Evolutionary conservation across 78 protist genomes (phyloP).

Genomic region (Cavenderia fasciculata): DNA sequence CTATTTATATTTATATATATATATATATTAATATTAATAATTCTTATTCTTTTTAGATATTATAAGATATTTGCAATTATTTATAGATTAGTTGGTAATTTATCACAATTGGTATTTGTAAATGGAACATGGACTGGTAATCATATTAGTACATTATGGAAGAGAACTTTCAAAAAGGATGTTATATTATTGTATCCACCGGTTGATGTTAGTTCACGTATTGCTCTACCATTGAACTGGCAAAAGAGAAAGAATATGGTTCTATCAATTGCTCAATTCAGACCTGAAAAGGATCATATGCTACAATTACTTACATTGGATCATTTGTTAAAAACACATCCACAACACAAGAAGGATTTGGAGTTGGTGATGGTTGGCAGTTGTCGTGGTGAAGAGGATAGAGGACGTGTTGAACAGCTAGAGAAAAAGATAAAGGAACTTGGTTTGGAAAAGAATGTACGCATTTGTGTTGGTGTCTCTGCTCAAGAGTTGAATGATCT

Average conservation of each 20-base stretch:
- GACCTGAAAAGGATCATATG: constrained; percentile 94
- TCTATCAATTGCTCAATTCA: constrained; percentile 91
- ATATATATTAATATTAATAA: neutral
- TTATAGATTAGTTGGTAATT: constrained; percentile 81
- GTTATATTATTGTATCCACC: constrained; percentile 44
- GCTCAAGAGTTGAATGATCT: constrained; percentile 8
- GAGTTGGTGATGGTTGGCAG: constrained; percentile 85
- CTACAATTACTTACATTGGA: constrained; percentile 85
- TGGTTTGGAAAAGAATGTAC: constrained; percentile 21
- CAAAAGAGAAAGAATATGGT: constrained; percentile 64
- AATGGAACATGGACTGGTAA: constrained; percentile 95
- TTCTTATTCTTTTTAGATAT: constrained; percentile 35
- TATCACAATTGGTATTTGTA: constrained; percentile 76
- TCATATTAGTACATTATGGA: constrained; percentile 86
- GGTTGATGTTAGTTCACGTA: constrained; percentile 42
- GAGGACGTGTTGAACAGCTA: constrained; percentile 75
- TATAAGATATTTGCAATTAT: constrained; percentile 84
- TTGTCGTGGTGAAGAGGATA: constrained; percentile 86
- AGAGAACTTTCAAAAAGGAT: neutral
- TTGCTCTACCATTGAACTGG: constrained; percentile 48
- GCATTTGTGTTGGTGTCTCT: constrained; percentile 36
- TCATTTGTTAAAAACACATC: constrained; percentile 29
- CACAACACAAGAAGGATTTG: constrained; percentile 36
- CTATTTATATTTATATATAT: neutral
- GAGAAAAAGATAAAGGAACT: constrained; percentile 12